A percentile compares a stretch with the other conserved stretches of the same genome.
Evolutionary conservation across 495 filamentous ascomycete genomes (phyloP).

Genomic region (Aspergillus indologenus): DNA sequence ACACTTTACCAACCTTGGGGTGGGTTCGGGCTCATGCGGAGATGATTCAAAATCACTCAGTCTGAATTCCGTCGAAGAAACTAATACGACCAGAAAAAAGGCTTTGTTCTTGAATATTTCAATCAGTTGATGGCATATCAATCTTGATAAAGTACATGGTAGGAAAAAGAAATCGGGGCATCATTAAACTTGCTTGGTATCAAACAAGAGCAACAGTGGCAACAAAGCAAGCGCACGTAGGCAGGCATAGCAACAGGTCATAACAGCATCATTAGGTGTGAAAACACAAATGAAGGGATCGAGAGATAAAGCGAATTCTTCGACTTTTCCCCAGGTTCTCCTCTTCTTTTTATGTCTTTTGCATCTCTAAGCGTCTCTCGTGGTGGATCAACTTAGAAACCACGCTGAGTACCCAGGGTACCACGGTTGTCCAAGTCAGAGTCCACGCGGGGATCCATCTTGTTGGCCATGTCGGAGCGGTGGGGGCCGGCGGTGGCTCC

Average conservation of each 20-base stretch:
- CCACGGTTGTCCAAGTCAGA: slow-evolving; percentile 17
- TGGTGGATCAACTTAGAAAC: background rate
- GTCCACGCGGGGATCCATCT: slow-evolving; percentile 8
- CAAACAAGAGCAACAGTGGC: background rate
- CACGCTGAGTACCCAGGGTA: background rate
- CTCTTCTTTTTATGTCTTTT: background rate
- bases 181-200: background rate
- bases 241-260: background rate
- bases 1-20: too few species aligned
- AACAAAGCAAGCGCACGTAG: background rate
- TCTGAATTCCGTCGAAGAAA: too few species aligned
- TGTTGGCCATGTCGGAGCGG: slow-evolving; percentile 15
- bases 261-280: background rate
- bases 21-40: too few species aligned
- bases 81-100: too few species aligned
- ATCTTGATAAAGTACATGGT: background rate
- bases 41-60: too few species aligned
- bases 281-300: background rate
- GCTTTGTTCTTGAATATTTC: background rate
- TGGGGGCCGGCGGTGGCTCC: slow-evolving; percentile 23
- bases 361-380: too few species aligned
- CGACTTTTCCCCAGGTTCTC: background rate
- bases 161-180: background rate
- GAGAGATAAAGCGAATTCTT: too few species aligned
- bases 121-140: background rate